A percentile compares a stretch with the other conserved stretches of the same genome.
Conservation (phyloP, 495 filamentous ascomycete genomes). For the Recurvomyces mirabilis region DNA sequence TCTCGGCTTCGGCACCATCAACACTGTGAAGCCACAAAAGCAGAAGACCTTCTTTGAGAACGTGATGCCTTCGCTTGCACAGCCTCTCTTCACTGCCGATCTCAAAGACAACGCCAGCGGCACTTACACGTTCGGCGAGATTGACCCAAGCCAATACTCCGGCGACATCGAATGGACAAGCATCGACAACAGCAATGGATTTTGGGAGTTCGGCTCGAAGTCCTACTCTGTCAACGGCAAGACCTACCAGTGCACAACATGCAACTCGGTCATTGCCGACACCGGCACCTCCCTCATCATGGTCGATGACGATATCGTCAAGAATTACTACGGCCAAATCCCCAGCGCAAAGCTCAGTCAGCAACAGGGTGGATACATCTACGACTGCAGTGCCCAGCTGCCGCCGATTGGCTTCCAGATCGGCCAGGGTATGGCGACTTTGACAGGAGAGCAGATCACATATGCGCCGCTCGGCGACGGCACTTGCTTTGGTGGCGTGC, state of each 20-base stretch:
- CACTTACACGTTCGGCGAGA: constrained; percentile 65
- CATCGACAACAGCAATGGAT: constrained; percentile 53
- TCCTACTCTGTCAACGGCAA: constrained; percentile 44
- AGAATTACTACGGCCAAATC: constrained; percentile 47
- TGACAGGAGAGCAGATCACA: constrained; percentile 57
- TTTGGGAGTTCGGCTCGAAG: constrained; percentile 61
- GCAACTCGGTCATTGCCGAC: constrained; percentile 34
- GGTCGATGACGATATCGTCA: constrained; percentile 28
- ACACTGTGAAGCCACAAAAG: constrained; percentile 50
- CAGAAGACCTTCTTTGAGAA: constrained; percentile 82
- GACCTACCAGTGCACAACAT: constrained; percentile 21
- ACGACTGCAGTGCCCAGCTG: constrained; percentile 49
- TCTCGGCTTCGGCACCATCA: constrained; percentile 63
- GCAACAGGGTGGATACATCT: constrained; percentile 49
- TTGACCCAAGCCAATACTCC: constrained; percentile 55
- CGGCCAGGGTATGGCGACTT: constrained; percentile 47
- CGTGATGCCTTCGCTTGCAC: constrained; percentile 46
- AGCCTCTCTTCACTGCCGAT: constrained; percentile 62
- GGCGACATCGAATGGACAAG: constrained; percentile 53
- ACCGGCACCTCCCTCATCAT: constrained; percentile 35
- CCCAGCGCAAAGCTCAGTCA: constrained; percentile 39
- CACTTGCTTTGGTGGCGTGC: constrained; percentile 29
- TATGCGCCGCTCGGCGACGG: constrained; percentile 48
- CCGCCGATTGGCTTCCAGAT: constrained; percentile 59
- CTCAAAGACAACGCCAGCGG: constrained; percentile 51